Conservation (phyloP, 495 filamentous ascomycete genomes). For the Penicillium soppii region DNA sequence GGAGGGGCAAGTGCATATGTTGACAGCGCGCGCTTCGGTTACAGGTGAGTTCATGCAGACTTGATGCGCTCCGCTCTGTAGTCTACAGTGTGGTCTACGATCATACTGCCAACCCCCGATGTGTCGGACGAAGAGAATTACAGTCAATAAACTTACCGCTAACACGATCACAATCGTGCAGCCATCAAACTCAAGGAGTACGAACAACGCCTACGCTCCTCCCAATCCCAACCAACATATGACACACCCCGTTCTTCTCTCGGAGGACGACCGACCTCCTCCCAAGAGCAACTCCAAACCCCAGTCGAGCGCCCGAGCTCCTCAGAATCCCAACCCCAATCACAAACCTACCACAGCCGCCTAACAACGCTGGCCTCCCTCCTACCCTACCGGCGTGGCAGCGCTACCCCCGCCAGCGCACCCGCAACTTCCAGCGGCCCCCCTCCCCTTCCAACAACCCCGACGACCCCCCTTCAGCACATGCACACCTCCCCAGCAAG, state of each 20-base stretch:
- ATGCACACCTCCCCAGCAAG: constrained; percentile 17
- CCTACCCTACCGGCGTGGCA: constrained; percentile 59
- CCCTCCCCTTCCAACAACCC: constrained; percentile 25
- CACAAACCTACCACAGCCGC: constrained; percentile 34
- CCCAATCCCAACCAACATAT: constrained; percentile 30
- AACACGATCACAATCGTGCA: constrained; percentile 21
- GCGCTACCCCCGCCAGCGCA: constrained; percentile 21
- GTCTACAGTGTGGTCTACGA: neutral
- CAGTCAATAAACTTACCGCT: neutral
- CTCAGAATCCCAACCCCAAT: constrained; percentile 39
- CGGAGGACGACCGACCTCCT: constrained; percentile 28
- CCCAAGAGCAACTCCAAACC: constrained; percentile 25
- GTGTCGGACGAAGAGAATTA: neutral
- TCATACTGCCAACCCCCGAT: too few species aligned
- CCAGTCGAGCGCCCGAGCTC: constrained; percentile 23
- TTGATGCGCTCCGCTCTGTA: constrained; percentile 12
- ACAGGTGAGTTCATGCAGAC: constrained; percentile 59
- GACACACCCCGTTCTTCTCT: constrained; percentile 28
- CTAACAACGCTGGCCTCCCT: constrained; percentile 65
- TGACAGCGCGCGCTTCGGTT: constrained; percentile 75
- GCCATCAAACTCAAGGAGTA: constrained; percentile 87
- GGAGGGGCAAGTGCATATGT: constrained; percentile 68
- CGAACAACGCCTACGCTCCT: constrained; percentile 67
- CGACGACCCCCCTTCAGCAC: constrained; percentile 13
- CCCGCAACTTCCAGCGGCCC: constrained; percentile 43